Evolutionary conservation across 768 basidiomycete species (phyloP).

Genomic region (Kwoniella newhampshirensis): DNA sequence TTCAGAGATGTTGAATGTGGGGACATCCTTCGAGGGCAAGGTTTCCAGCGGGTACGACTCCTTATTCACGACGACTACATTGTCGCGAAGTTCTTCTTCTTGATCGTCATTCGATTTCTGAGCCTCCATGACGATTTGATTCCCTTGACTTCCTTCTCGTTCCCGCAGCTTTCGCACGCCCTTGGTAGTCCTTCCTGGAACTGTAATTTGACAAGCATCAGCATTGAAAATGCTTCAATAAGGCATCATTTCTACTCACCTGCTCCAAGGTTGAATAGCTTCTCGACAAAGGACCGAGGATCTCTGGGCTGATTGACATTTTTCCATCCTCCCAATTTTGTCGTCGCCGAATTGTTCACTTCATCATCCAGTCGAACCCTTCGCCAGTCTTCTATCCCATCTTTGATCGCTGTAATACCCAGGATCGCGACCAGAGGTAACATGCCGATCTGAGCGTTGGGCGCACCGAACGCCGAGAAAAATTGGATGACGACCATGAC

Average conservation of each 20-base stretch:
- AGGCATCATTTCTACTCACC: conserved; percentile 14
- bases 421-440: conserved; percentile 86
- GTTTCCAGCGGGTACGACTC: conserved; percentile 59
- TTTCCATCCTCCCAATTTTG: conserved; percentile 81
- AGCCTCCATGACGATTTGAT: conserved; percentile 63
- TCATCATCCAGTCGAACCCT: conserved; percentile 82
- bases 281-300: conserved; percentile 72
- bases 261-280: conserved; percentile 61
- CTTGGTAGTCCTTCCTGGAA: conserved; percentile 60
- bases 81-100: conserved; percentile 19
- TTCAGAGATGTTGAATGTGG: conserved; percentile 10
- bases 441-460: conserved; percentile 74
- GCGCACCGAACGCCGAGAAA: conserved; percentile 87
- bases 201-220: conserved; percentile 8
- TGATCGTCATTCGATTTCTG: conserved; percentile 32
- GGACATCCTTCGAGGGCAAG: conserved; percentile 64
- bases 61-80: conserved; percentile 18
- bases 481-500: conserved; percentile 80
- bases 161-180: conserved; percentile 84
- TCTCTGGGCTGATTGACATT: conserved; percentile 86
- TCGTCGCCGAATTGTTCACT: conserved; percentile 91
- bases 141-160: conserved; percentile 66
- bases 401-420: conserved; percentile 86
- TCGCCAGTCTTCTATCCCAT: conserved; percentile 94
- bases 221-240: neutral